These are phyloP conservation scores for Schizophyllum amplum DNA, from an alignment of 1,284 basidiomycete species.

Conservation along the genomic window DNA sequence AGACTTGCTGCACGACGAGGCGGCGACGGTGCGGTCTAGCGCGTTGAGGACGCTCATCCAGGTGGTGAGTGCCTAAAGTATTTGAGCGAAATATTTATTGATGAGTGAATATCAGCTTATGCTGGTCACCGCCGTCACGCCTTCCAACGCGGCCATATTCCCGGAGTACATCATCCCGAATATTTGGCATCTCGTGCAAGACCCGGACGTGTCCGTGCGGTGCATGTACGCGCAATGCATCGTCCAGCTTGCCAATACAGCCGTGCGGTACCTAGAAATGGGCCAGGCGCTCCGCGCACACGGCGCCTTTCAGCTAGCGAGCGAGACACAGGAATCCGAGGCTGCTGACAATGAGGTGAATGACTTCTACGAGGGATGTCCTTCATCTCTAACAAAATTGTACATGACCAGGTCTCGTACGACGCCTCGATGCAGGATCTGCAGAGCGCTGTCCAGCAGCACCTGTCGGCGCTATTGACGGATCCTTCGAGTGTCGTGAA, in stretches of 20 bases:
- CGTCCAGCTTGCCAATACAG: slow-evolving; percentile 77
- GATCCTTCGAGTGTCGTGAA: slow-evolving; percentile 73
- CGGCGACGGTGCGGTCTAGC: slow-evolving; percentile 71
- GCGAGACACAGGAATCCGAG: slow-evolving; percentile 67
- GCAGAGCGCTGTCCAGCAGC: slow-evolving; percentile 81
- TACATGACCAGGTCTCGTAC: slow-evolving; percentile 65
- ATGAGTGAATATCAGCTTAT: slow-evolving; percentile 51
- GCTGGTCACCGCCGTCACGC: slow-evolving; percentile 81
- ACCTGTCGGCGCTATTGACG: slow-evolving; percentile 72
- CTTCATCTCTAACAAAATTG: slow-evolving; percentile 2
- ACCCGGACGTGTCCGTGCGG: slow-evolving; percentile 84
- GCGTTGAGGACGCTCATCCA: slow-evolving; percentile 80
- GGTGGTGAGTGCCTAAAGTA: slow-evolving; percentile 56
- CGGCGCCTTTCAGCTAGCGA: slow-evolving; percentile 59
- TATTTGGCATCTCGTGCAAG: slow-evolving; percentile 73
- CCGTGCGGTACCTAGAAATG: slow-evolving; percentile 85
- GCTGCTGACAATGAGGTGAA: slow-evolving; percentile 67
- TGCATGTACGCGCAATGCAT: slow-evolving; percentile 86
- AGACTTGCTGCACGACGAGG: slow-evolving; percentile 82
- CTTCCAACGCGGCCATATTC: slow-evolving; percentile 82
- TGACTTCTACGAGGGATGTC: slow-evolving; percentile 2
- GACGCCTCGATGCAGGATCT: slow-evolving; percentile 82
- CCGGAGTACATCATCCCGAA: slow-evolving; percentile 96
- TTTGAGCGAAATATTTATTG: slow-evolving; percentile 2
- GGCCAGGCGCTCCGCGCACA: slow-evolving; percentile 84